A percentile compares a stretch with the other conserved stretches of the same genome.
Conservation (phyloP, 495 filamentous ascomycete species). For the Aspergillus diversus region DNA sequence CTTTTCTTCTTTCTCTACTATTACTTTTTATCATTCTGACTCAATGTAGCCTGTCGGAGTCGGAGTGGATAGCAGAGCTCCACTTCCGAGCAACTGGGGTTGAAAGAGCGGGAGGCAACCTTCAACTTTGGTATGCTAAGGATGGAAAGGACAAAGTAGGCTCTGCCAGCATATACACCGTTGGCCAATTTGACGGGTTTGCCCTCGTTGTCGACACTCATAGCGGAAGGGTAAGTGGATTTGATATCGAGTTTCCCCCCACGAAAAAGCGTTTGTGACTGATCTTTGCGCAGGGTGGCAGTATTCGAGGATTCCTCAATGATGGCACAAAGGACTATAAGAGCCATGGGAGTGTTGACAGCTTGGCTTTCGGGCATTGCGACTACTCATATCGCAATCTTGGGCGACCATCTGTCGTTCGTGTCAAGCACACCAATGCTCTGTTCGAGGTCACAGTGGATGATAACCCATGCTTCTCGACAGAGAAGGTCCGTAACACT, state of each 20-base stretch:
- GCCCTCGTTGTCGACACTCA: slow-evolving; percentile 86
- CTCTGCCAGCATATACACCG: slow-evolving; percentile 78
- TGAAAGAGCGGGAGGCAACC: slow-evolving; percentile 83
- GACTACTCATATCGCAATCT: slow-evolving; percentile 89
- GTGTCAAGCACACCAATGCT: slow-evolving; percentile 65
- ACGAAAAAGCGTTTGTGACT: slow-evolving; percentile 3
- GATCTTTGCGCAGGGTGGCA: slow-evolving; percentile 61
- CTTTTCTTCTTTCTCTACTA: slow-evolving; percentile 14
- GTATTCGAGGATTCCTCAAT: slow-evolving; percentile 89
- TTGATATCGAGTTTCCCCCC: not conserved
- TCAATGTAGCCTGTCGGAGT: slow-evolving; percentile 44
- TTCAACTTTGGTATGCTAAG: slow-evolving; percentile 90
- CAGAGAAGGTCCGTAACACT: slow-evolving; percentile 58
- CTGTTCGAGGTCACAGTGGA: slow-evolving; percentile 79
- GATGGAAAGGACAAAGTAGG: slow-evolving; percentile 67
- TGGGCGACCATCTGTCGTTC: slow-evolving; percentile 76
- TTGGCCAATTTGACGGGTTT: slow-evolving; percentile 81
- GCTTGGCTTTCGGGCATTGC: slow-evolving; percentile 91
- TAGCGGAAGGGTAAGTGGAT: slow-evolving; percentile 63
- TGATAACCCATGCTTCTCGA: slow-evolving; percentile 81
- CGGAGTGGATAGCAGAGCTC: slow-evolving; percentile 79
- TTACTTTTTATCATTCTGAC: slow-evolving; percentile 21
- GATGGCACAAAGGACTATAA: slow-evolving; percentile 85
- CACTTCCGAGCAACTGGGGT: slow-evolving; percentile 86
- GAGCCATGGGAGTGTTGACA: slow-evolving; percentile 76